These are phyloP conservation scores for Pseudonitzschia pungens DNA, from an alignment of 108 stramenopile genomes.

Conservation along the genomic window DNA sequence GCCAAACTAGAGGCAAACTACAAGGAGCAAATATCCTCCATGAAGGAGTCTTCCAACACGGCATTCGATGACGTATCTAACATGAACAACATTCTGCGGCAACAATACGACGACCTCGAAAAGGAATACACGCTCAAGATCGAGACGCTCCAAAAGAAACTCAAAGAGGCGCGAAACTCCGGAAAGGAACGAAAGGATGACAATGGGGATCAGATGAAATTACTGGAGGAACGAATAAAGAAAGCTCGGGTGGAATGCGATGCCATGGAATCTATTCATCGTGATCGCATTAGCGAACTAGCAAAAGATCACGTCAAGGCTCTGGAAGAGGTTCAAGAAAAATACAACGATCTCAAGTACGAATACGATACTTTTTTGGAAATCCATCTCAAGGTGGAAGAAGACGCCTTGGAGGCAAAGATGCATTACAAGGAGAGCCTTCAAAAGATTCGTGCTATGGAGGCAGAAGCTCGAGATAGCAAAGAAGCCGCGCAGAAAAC, in stretches of 20 bases:
- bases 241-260: background rate
- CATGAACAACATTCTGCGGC: background rate
- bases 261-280: background rate
- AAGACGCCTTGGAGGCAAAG: conserved; percentile 1
- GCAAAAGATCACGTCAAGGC: background rate
- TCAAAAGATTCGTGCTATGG: background rate
- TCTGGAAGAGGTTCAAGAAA: background rate
- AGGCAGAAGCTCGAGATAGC: background rate
- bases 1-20: background rate
- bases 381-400: conserved; percentile 18
- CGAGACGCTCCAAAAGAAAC: background rate
- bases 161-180: background rate
- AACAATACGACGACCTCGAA: conserved; percentile 19
- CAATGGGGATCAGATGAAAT: background rate
- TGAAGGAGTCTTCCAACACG: background rate
- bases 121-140: conserved; percentile 15
- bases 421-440: conserved; percentile 11
- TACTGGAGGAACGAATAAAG: conserved; percentile 1
- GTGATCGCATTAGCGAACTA: background rate
- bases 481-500: background rate
- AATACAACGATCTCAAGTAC: background rate
- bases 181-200: background rate
- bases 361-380: conserved; percentile 20
- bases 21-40: background rate
- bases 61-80: background rate